Evolutionary conservation across 1,284 basidiomycete genomes (phyloP).

Genomic region (Heliocybe sulcata): DNA sequence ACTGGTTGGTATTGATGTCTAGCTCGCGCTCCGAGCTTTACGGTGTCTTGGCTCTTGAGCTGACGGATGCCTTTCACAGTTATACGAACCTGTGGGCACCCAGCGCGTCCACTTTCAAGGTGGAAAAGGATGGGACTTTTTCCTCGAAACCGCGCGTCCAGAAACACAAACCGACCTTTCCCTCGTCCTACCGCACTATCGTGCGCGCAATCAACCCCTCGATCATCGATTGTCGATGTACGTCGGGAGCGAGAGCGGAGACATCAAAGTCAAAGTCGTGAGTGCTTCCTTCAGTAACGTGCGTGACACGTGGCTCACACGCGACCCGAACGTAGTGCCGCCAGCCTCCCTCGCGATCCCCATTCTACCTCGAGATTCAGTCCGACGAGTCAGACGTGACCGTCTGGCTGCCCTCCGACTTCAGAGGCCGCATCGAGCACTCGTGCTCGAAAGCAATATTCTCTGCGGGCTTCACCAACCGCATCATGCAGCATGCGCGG

Average conservation of each 20-base stretch:
- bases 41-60: background rate
- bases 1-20: background rate
- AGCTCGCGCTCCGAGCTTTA: background rate
- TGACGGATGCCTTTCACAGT: background rate
- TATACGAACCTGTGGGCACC: background rate
- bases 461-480: conserved; percentile 67
- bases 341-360: conserved; percentile 43
- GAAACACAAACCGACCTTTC: conserved; percentile 54
- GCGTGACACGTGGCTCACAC: conserved; percentile 4
- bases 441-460: conserved; percentile 40
- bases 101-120: background rate
- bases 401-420: conserved; percentile 71
- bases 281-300: conserved; percentile 14
- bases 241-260: conserved; percentile 39
- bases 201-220: conserved; percentile 61
- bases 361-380: conserved; percentile 59
- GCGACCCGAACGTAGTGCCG: conserved; percentile 43
- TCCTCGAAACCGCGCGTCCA: conserved; percentile 21
- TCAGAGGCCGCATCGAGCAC: conserved; percentile 56
- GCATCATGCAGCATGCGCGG: conserved; percentile 51
- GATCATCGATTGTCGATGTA: conserved; percentile 65
- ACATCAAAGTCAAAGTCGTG: conserved; percentile 66
- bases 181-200: conserved; percentile 67
- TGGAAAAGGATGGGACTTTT: conserved; percentile 51
- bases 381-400: conserved; percentile 51